Conservation (phyloP, 805 yeast genomes). For the Peterozyma toletana region DNA sequence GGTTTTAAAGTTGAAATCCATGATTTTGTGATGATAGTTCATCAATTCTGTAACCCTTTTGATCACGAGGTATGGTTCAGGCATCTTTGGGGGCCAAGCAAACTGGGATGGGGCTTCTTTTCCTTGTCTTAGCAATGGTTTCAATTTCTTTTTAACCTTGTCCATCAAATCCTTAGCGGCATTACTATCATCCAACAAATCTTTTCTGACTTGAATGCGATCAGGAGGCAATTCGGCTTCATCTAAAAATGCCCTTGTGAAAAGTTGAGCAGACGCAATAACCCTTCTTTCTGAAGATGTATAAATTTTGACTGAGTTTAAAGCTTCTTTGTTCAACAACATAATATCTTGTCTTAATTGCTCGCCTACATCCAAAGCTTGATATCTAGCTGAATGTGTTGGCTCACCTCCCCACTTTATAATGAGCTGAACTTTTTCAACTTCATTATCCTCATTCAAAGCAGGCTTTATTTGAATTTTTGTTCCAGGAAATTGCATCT, state of each 20-base stretch:
- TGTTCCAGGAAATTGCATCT: constrained; percentile 89
- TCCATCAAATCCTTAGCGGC: constrained; percentile 99
- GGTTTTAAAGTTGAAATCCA: constrained; percentile 68
- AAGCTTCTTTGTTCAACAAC: constrained; percentile 74
- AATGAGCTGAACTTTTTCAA: constrained; percentile 93
- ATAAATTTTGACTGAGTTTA: constrained; percentile 78
- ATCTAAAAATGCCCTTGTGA: constrained; percentile 68
- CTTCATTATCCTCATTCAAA: constrained; percentile 53
- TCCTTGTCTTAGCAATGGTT: constrained; percentile 91
- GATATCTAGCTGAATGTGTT: constrained; percentile 93
- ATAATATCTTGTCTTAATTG: constrained; percentile 89
- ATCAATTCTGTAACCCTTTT: constrained; percentile 91
- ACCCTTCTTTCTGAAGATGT: constrained; percentile 96
- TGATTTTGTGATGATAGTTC: constrained; percentile 81
- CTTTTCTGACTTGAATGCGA: constrained; percentile 77
- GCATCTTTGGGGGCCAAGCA: constrained; percentile 98
- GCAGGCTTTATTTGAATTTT: constrained; percentile 94
- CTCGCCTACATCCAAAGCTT: constrained; percentile 92
- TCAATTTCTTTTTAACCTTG: constrained; percentile 91
- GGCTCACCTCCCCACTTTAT: constrained; percentile 99
- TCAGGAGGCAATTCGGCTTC: constrained; percentile 69
- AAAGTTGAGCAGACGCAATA: constrained; percentile 82
- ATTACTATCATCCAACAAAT: constrained; percentile 88
- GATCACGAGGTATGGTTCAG: constrained; percentile 92
- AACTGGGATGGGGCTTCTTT: constrained; percentile 96